phyloP scores from a whole-genome alignment of 31 red algal genomes.

The Endocladia muricata region DNA sequence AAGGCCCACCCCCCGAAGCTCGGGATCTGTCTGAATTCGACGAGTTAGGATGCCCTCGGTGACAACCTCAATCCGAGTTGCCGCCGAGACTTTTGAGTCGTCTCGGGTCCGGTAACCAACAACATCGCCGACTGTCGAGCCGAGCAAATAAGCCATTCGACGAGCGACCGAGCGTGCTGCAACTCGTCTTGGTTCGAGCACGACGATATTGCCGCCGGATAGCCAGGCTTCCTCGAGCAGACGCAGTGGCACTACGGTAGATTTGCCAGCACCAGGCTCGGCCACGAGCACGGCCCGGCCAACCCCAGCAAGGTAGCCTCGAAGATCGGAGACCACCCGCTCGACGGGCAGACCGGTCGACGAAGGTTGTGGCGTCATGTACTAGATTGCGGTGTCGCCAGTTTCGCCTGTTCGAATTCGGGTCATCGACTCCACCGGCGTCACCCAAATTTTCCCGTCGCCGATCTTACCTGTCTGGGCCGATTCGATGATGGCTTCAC shows the following conservation, averaged over 20 bases:
- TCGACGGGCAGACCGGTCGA: no score
- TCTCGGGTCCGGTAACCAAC: constrained; percentile 95
- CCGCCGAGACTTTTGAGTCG: constrained; percentile 48
- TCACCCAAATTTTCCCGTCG: constrained; percentile 18
- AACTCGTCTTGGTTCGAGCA: constrained; percentile 93
- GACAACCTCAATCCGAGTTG: constrained; percentile 74
- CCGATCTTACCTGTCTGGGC: not conserved
- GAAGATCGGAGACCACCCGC: no score
- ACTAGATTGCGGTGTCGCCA: constrained; percentile 9
- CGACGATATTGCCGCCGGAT: constrained; percentile 33
- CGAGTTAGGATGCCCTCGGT: constrained; percentile 97
- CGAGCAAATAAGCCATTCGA: constrained; percentile 86
- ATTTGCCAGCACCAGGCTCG: constrained; percentile 97
- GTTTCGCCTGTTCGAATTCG: constrained; percentile 21
- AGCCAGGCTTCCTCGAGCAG: constrained; percentile 66
- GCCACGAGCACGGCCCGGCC: constrained; percentile 86
- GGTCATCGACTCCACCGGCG: not conserved
- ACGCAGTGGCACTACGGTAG: constrained; percentile 92
- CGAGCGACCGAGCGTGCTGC: constrained; percentile 83
- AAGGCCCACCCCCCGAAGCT: constrained; percentile 40
- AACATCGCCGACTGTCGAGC: constrained; percentile 41
- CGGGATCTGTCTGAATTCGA: constrained; percentile 75
- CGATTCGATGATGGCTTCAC: not conserved
- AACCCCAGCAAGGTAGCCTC: no score
- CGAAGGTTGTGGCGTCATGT: no score